phyloP scores from a whole-genome alignment of 495 filamentous ascomycete genomes.

The Neurospora sp. region DNA sequence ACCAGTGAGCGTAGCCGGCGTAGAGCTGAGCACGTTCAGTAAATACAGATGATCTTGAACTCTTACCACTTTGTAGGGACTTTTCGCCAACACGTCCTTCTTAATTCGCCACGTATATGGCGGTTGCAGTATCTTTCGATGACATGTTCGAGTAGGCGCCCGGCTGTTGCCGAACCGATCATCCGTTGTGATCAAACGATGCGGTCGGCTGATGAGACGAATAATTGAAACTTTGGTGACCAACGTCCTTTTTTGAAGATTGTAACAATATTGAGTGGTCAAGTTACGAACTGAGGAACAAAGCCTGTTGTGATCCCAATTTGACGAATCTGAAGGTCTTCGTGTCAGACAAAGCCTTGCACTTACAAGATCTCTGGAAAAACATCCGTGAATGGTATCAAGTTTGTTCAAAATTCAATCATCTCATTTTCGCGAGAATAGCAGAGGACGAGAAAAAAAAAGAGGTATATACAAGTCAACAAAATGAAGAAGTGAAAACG shows the following conservation, averaged over 20 bases:
- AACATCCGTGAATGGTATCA: too few relatives aligned
- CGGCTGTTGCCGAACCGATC: background rate
- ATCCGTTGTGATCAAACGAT: background rate
- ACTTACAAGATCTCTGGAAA: too few relatives aligned
- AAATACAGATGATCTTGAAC: background rate
- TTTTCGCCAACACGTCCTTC: background rate
- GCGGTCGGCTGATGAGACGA: background rate
- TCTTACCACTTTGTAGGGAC: background rate
- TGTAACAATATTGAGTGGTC: background rate
- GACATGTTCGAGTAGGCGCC: background rate
- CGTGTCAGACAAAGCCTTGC: too few relatives aligned
- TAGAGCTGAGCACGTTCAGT: background rate
- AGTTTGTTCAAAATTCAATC: background rate
- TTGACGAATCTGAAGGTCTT: background rate
- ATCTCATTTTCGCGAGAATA: background rate
- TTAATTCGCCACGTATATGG: background rate
- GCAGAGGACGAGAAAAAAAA: background rate
- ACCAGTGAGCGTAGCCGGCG: background rate
- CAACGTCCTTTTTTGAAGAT: background rate
- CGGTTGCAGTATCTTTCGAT: background rate
- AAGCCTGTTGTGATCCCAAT: background rate
- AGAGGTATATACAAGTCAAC: background rate
- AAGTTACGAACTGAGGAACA: background rate
- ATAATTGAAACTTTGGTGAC: background rate
- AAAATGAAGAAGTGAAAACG: background rate